phyloP scores from a whole-genome alignment of 2,329 filamentous ascomycete genomes.

The Fusarium temperatum region DNA sequence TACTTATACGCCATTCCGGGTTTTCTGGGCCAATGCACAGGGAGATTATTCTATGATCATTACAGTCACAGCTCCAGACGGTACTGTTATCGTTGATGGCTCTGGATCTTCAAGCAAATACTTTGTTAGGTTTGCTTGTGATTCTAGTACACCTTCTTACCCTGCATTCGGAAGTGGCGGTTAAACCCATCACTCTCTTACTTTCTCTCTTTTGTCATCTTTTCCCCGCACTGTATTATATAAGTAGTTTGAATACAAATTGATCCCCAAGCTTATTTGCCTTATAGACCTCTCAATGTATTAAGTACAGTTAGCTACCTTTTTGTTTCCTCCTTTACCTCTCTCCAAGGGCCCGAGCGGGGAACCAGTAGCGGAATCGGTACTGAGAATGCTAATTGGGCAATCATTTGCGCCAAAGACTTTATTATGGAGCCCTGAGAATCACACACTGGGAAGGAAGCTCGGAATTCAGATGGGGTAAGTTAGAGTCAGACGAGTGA shows the following conservation, averaged over 20 bases:
- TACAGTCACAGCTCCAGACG: background rate
- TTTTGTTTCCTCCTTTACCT: too few relatives aligned
- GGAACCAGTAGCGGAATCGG: background rate
- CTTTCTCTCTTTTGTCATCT: background rate
- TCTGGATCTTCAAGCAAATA: background rate
- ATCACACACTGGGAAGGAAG: background rate
- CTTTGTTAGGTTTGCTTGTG: constrained; percentile 1
- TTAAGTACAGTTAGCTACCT: too few relatives aligned
- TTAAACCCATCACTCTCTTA: background rate
- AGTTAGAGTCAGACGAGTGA: background rate
- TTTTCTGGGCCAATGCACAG: background rate
- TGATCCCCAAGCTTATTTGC: background rate
- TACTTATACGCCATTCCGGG: background rate
- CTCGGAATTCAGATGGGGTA: background rate
- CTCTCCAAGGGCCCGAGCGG: background rate
- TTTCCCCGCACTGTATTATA: fast-evolving
- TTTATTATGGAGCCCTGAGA: background rate
- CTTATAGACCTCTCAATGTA: background rate
- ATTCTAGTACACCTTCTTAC: background rate
- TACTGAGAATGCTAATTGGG: background rate
- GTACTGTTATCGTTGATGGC: background rate
- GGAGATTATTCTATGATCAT: background rate
- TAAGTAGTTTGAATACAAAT: background rate
- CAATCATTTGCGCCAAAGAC: fast-evolving
- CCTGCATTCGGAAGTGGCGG: background rate